A percentile compares a stretch with the other conserved stretches of the same genome.
These are phyloP conservation scores for Rostrohypoxylon terebratum DNA, from an alignment of 495 filamentous ascomycete genomes.

Conservation along the genomic window DNA sequence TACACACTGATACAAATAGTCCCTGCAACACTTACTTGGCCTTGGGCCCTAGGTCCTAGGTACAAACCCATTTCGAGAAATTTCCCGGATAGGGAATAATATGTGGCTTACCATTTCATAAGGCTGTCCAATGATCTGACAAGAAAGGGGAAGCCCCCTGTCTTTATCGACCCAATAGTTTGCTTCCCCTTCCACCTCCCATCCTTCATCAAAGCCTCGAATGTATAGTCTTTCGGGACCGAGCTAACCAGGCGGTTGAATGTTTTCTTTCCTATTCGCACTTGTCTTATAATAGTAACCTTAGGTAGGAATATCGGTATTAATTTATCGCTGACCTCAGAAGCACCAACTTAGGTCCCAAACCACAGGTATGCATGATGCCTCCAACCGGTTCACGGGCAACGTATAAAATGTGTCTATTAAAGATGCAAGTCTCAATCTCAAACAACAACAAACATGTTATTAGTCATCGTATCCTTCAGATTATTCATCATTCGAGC, in stretches of 20 bases:
- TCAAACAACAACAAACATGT: slow-evolving; percentile 6
- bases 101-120: slow-evolving; percentile 18
- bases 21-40: slow-evolving; percentile 10
- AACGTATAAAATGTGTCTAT: background rate
- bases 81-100: slow-evolving; percentile 8
- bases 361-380: background rate
- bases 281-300: background rate
- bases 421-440: background rate
- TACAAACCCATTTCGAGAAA: slow-evolving; percentile 20
- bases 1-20: slow-evolving; percentile 26
- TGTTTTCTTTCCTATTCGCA: background rate
- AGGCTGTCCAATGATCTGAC: slow-evolving; percentile 37
- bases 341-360: background rate
- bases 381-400: background rate
- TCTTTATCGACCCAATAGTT: slow-evolving; percentile 32
- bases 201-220: slow-evolving; percentile 25
- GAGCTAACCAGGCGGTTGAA: background rate
- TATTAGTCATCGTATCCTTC: slow-evolving; percentile 27
- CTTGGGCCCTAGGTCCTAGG: background rate
- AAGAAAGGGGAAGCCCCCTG: slow-evolving; percentile 17
- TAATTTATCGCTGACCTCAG: background rate
- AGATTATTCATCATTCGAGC: slow-evolving; percentile 31
- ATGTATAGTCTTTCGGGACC: slow-evolving; percentile 33
- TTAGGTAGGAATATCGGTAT: slow-evolving; percentile 3
- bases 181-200: slow-evolving; percentile 3